Percentiles rank a stretch among this genome's conserved stretches.
Conservation (phyloP, 2,329 filamentous ascomycete genomes). For the Cordyceps farinosa region DNA sequence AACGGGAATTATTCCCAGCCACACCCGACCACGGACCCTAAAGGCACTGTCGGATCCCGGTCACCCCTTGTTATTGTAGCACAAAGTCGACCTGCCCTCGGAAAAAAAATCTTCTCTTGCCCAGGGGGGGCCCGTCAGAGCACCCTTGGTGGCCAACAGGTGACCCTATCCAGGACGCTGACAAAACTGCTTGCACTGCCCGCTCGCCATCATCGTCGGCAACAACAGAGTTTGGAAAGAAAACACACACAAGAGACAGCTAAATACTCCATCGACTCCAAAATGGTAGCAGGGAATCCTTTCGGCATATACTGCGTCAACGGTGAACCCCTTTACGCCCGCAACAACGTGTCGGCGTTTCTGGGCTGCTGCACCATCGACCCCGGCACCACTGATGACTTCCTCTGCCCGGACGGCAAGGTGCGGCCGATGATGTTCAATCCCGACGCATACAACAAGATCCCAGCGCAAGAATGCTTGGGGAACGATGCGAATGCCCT, state of each 20-base stretch:
- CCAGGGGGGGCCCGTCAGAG: not conserved
- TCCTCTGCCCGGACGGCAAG: conserved; percentile 31
- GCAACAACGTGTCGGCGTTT: conserved; percentile 31
- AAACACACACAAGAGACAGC: no score
- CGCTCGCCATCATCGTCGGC: not conserved
- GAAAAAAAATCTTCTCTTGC: no score
- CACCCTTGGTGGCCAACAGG: not conserved
- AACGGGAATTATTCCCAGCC: not conserved
- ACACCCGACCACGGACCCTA: not conserved
- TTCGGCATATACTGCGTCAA: conserved; percentile 32
- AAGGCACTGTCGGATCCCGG: not conserved
- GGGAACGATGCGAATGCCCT: conserved; percentile 19
- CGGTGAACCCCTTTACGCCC: conserved; percentile 36
- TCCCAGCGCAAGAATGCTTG: conserved; percentile 33
- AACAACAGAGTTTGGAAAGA: not conserved
- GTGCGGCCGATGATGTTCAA: conserved; percentile 30
- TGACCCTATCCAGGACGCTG: not conserved
- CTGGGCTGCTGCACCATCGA: conserved; percentile 40
- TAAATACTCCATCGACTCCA: no score
- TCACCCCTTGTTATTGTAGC: not conserved
- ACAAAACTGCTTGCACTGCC: not conserved
- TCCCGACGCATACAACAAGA: conserved; percentile 23
- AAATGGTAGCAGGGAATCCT: not conserved
- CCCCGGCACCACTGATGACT: conserved; percentile 31
- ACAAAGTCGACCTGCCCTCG: not conserved